These are phyloP conservation scores for Fraxinus pennsylvanica DNA, from an alignment of 257 asterid species.

Conservation along the genomic window DNA sequence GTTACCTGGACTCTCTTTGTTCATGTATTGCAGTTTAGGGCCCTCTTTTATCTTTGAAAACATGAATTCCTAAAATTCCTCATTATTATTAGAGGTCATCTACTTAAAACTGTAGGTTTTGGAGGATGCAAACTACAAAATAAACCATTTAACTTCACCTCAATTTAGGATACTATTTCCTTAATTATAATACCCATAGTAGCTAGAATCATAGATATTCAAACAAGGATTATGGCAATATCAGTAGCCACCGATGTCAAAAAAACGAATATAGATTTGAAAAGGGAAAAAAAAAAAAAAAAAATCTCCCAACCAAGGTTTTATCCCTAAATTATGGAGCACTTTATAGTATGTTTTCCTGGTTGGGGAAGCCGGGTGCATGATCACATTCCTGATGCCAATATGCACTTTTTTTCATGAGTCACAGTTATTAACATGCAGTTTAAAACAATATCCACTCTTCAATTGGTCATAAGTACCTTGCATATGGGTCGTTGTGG, in stretches of 20 bases:
- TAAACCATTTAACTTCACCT: background rate
- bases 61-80: background rate
- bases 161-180: background rate
- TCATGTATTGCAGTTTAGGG: background rate
- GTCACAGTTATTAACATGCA: constrained; percentile 12
- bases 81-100: background rate
- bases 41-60: background rate
- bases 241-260: background rate
- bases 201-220: background rate
- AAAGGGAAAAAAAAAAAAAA: background rate
- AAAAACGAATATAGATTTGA: background rate
- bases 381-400: constrained; percentile 1
- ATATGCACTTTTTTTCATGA: background rate
- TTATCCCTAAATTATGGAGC: background rate
- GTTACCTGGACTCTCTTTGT: constrained; percentile 6
- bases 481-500: constrained; percentile 74
- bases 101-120: background rate
- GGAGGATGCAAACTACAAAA: background rate
- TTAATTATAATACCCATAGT: background rate
- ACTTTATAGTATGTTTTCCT: background rate
- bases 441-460: constrained; percentile 10
- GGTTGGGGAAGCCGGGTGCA: constrained; percentile 15
- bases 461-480: constrained; percentile 39
- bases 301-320: constrained; percentile 1
- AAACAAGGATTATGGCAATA: background rate